A percentile compares a stretch with the other conserved stretches of the same genome.
phyloP scores from a whole-genome alignment of 495 filamentous ascomycete genomes.

The Hyaloscypha hepaticicola region DNA sequence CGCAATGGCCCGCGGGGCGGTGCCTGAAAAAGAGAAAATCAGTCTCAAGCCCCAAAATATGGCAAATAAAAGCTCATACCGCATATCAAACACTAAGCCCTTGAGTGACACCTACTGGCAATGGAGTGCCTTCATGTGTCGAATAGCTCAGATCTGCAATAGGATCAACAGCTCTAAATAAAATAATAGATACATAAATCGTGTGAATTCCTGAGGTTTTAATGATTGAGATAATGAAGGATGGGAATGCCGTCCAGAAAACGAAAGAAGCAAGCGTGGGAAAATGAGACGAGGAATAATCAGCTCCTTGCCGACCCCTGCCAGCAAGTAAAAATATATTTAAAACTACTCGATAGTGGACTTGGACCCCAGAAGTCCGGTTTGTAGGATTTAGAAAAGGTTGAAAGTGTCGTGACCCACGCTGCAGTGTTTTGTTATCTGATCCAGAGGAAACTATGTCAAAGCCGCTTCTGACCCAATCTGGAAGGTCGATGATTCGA shows the following conservation, averaged over 20 bases:
- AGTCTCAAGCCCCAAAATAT: background rate
- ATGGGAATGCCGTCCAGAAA: background rate
- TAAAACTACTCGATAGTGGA: background rate
- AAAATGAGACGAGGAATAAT: background rate
- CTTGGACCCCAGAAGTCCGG: background rate
- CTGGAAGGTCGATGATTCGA: background rate
- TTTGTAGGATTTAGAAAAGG: background rate
- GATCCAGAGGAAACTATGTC: background rate
- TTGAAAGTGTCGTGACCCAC: background rate
- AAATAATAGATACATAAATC: background rate
- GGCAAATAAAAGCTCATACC: background rate
- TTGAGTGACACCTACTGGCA: slow-evolving; percentile 34
- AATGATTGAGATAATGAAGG: background rate
- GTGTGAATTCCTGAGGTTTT: background rate
- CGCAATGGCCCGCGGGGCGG: slow-evolving; percentile 52
- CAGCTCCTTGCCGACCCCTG: background rate
- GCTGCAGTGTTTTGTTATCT: background rate
- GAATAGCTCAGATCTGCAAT: slow-evolving; percentile 45
- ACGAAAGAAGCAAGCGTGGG: background rate
- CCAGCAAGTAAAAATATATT: background rate
- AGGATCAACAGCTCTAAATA: background rate
- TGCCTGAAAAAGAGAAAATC: slow-evolving; percentile 26
- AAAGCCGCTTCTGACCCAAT: background rate
- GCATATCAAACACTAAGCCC: slow-evolving; percentile 56
- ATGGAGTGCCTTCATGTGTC: slow-evolving; percentile 39